Evolutionary conservation across 495 filamentous ascomycete genomes (phyloP), one percentile per base, ranked within the genome.

Genomic region (Tricharina praecox): DNA sequence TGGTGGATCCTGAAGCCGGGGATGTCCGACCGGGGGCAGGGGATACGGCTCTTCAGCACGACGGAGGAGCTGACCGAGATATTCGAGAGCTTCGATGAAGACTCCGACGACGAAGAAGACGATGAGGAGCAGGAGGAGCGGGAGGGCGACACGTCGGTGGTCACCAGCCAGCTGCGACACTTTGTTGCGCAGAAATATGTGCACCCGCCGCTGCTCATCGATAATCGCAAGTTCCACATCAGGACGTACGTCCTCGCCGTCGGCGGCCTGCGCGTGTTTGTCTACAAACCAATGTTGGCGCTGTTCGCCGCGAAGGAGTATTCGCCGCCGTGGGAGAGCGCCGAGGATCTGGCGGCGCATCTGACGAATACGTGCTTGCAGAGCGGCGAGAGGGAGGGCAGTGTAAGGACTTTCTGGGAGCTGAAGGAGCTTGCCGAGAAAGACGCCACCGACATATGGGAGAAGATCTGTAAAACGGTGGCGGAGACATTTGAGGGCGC

Each of bases 1-100:
- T 97, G 88, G 88, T 97, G 90, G 90, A 94, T 96, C 51, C 64
- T 96, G 33, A 97, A 97, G 60, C 90, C 90, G 0, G 76, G 87
- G 1, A 96, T 97, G 90, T 93, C 85, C 63, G 90, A 96, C 59
- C 74, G 87, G 3, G 90, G 88, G 2, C 85, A 94, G 59, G 90
- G 90, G 2, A 90, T 97, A 34, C 66, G 84, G 30, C 67, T 97
- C 2, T 97, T 97, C 63, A 79, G 74, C 57, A 81, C 75, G 32
- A 79, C 85, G 64, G 76, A 76, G 41, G 78, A 93, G 57, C 64
- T 97, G 13, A 76, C 76, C 35, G 70, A 64, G 16, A 86, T 97
- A 23, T 97, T 96, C 55, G 82, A 92, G 48, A 77, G 77, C 52
- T 96, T 87, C 82, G 82, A 85, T 53, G 68, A 57, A 2, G 71